A percentile compares a stretch with the other conserved stretches of the same genome.
Evolutionary conservation across 371 early-diverging fungal genomes (phyloP).

Genomic region (Haplosporangium sp.): DNA sequence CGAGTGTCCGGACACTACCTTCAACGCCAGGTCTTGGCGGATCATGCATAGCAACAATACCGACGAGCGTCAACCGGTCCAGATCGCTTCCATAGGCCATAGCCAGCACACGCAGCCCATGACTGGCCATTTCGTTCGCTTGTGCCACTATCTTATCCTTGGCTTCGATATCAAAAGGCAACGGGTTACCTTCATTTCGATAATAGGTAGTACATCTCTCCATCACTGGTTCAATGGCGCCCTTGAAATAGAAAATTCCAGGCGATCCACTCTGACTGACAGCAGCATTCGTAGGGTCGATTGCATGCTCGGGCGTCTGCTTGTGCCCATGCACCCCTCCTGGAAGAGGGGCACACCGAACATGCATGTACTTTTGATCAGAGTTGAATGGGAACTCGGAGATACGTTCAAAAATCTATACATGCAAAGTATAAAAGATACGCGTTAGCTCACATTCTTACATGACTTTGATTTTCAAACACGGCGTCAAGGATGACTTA

Average conservation of each 20-base stretch:
- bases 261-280: slow-evolving; percentile 45
- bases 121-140: slow-evolving; percentile 76
- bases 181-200: slow-evolving; percentile 56
- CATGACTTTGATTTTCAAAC: neutral
- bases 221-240: slow-evolving; percentile 79
- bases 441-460: neutral
- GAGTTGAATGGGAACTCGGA: slow-evolving; percentile 90
- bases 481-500: slow-evolving; percentile 40
- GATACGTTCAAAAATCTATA: slow-evolving; percentile 67
- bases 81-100: slow-evolving; percentile 78
- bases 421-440: slow-evolving; percentile 8
- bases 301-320: slow-evolving; percentile 45
- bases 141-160: slow-evolving; percentile 65
- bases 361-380: slow-evolving; percentile 92
- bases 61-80: slow-evolving; percentile 76
- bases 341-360: slow-evolving; percentile 58
- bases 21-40: slow-evolving; percentile 84
- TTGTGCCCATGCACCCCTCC: slow-evolving; percentile 30
- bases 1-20: slow-evolving; percentile 69
- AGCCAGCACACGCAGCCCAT: slow-evolving; percentile 90
- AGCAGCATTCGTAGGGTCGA: slow-evolving; percentile 44
- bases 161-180: slow-evolving; percentile 60
- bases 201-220: slow-evolving; percentile 74
- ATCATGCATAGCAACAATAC: slow-evolving; percentile 88
- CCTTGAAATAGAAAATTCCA: slow-evolving; percentile 74